phyloP scores from a whole-genome alignment of 352 stramenopile genomes.

The Phytophthora pistaciae region DNA sequence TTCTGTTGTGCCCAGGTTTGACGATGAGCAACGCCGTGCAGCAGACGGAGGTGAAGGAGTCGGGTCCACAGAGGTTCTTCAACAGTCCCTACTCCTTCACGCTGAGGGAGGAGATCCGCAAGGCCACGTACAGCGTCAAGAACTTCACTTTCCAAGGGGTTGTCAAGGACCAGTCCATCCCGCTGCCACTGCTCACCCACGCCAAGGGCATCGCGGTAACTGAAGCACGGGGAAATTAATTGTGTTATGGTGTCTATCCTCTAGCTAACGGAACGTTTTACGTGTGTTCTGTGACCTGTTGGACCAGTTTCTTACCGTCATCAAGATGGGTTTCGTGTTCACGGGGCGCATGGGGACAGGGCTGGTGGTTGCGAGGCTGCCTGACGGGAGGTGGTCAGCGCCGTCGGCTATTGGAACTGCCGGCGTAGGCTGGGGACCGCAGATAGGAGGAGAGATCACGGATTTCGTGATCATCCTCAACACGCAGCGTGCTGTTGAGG shows the following conservation, averaged over 20 bases:
- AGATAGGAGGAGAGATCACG: conserved; percentile 94
- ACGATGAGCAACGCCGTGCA: conserved; percentile 88
- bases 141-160: conserved; percentile 92
- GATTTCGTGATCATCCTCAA: conserved; percentile 96
- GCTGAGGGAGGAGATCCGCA: conserved; percentile 92
- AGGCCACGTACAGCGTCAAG: conserved; percentile 93
- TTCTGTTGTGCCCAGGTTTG: conserved; percentile 34
- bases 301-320: conserved; percentile 90
- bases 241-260: not conserved
- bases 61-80: conserved; percentile 74
- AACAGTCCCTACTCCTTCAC: conserved; percentile 92
- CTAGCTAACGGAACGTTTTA: not conserved
- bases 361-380: conserved; percentile 93
- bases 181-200: conserved; percentile 85
- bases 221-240: not conserved
- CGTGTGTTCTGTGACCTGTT: not conserved
- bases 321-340: conserved; percentile 92
- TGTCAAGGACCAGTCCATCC: conserved; percentile 93
- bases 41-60: conserved; percentile 72
- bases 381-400: conserved; percentile 95
- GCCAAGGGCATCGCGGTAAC: conserved; percentile 91
- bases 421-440: conserved; percentile 90
- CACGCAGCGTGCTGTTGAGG: conserved; percentile 86
- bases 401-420: conserved; percentile 95
- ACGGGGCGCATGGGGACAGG: conserved; percentile 91